Conservation (phyloP, 805 yeast species). For the Brettanomyces custersianus region DNA sequence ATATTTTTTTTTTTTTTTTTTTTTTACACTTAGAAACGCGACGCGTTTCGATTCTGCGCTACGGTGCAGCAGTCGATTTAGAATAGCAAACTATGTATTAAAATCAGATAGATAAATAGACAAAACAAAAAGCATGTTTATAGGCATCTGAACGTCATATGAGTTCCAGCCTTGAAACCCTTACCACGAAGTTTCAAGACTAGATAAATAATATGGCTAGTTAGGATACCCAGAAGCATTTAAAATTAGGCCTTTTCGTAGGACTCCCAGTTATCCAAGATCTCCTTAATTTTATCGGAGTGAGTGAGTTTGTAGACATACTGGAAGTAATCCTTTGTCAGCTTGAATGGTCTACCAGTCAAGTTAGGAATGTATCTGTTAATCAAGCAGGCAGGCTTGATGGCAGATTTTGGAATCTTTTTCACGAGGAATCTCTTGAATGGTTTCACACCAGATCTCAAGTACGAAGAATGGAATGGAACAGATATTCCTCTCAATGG, state of each 20-base stretch:
- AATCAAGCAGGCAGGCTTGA: conserved; percentile 86
- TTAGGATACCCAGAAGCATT: too few species aligned
- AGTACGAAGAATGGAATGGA: conserved; percentile 98
- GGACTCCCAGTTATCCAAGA: conserved; percentile 92
- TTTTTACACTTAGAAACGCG: too few species aligned
- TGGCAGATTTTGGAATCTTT: conserved; percentile 91
- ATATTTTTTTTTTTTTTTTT: too few species aligned
- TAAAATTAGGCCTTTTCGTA: conserved; percentile 45
- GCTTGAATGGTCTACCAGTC: conserved; percentile 95
- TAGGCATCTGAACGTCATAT: too few species aligned
- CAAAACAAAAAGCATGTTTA: too few species aligned
- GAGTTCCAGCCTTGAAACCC: too few species aligned
- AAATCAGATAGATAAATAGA: too few species aligned
- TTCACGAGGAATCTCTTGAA: conserved; percentile 95
- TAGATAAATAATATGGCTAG: too few species aligned
- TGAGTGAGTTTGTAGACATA: conserved; percentile 89
- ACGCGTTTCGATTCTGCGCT: too few species aligned
- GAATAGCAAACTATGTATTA: too few species aligned
- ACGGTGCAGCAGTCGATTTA: too few species aligned
- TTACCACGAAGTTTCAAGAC: too few species aligned
- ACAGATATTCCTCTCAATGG: conserved; percentile 99
- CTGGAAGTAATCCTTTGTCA: conserved; percentile 94
- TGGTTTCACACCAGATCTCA: conserved; percentile 97
- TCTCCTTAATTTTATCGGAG: conserved; percentile 81
- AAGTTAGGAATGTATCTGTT: conserved; percentile 97